Evolutionary conservation across 805 yeast genomes (phyloP).

Genomic region (Wickerhamomyces rabaulensis): DNA sequence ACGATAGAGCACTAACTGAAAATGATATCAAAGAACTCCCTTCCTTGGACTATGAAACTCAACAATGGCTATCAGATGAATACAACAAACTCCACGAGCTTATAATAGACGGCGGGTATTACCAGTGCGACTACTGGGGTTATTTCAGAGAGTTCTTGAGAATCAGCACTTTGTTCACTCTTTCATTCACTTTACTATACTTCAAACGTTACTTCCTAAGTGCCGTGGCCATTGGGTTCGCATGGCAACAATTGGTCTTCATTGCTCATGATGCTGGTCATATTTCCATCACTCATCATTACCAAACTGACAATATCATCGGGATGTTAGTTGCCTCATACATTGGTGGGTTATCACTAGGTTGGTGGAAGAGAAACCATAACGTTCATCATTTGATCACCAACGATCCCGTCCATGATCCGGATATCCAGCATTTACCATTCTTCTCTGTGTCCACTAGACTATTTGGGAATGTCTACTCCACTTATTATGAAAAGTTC

Average conservation of each 20-base stretch:
- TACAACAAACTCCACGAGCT: slow-evolving; percentile 57
- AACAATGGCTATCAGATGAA: slow-evolving; percentile 45
- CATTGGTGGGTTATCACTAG: slow-evolving; percentile 82
- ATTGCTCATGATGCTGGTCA: slow-evolving; percentile 92
- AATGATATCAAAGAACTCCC: slow-evolving; percentile 59
- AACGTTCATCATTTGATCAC: slow-evolving; percentile 89
- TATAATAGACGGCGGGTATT: slow-evolving; percentile 53
- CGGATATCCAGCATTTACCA: slow-evolving; percentile 90
- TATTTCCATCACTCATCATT: slow-evolving; percentile 74
- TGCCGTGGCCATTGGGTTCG: slow-evolving; percentile 63
- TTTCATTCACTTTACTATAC: slow-evolving; percentile 45
- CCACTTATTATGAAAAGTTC: slow-evolving; percentile 70
- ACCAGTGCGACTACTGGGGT: slow-evolving; percentile 67
- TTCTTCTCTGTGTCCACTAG: slow-evolving; percentile 81
- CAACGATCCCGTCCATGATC: slow-evolving; percentile 92
- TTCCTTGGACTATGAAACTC: slow-evolving; percentile 62
- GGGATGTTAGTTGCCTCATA: slow-evolving; percentile 73
- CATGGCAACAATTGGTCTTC: slow-evolving; percentile 88
- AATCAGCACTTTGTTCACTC: slow-evolving; percentile 46
- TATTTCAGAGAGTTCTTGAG: slow-evolving; percentile 68
- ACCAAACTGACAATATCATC: slow-evolving; percentile 66
- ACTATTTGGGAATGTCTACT: slow-evolving; percentile 62
- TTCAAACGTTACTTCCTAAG: slow-evolving; percentile 42
- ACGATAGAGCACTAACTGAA: slow-evolving; percentile 50
- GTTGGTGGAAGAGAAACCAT: slow-evolving; percentile 95